These are phyloP conservation scores for Styphnolobium japonicum DNA, from an alignment of 306 rosid genomes.

Conservation along the genomic window DNA sequence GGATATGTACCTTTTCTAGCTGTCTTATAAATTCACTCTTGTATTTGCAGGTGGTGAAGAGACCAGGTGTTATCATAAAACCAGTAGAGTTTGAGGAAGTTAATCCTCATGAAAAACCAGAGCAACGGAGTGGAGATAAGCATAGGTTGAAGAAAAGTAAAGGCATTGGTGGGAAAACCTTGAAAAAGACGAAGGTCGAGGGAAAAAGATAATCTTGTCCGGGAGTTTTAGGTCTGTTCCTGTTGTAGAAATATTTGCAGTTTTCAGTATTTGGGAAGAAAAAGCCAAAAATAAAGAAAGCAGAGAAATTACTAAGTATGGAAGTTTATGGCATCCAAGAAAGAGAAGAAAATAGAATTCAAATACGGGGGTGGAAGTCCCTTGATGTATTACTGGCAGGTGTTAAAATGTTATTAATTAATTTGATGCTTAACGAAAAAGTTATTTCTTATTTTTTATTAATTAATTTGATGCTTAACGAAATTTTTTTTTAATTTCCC, in stretches of 20 bases:
- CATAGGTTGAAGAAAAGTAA: slow-evolving; percentile 37
- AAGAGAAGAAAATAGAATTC: not conserved
- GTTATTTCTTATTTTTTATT: not conserved
- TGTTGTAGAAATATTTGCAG: slow-evolving; percentile 1
- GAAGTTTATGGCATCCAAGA: not conserved
- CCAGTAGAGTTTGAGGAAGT: slow-evolving; percentile 74
- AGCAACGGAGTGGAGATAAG: slow-evolving; percentile 47
- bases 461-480: too few species aligned
- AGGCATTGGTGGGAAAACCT: slow-evolving; percentile 31
- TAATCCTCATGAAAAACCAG: slow-evolving; percentile 53
- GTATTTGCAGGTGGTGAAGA: slow-evolving; percentile 75
- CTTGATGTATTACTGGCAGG: not conserved
- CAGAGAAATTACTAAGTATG: not conserved
- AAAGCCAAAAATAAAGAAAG: not conserved
- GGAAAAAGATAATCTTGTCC: not conserved
- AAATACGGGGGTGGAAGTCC: not conserved
- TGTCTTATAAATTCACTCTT: not conserved
- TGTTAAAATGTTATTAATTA: not conserved
- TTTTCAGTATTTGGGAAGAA: slow-evolving; percentile 21
- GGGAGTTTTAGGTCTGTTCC: slow-evolving; percentile 8
- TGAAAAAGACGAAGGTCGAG: slow-evolving; percentile 36
- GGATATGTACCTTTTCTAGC: not conserved
- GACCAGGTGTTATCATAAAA: slow-evolving; percentile 69
- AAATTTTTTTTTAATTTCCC: too few species aligned
- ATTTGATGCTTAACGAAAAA: not conserved